Evolutionary conservation across 169 alveolate species (phyloP), one percentile per base, ranked within the genome.

Genomic region (Plasmodium malariae): DNA sequence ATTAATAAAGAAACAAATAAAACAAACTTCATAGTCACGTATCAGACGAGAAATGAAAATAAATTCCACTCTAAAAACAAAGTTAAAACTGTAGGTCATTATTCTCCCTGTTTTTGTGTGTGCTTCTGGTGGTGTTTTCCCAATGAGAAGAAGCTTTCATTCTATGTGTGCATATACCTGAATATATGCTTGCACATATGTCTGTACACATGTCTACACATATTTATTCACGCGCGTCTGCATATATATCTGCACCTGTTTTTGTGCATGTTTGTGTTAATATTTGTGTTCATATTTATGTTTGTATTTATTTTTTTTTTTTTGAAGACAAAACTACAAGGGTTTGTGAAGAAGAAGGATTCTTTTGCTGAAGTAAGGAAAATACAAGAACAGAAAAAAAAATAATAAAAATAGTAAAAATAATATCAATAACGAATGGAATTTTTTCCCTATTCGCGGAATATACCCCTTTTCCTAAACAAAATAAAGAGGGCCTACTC

Each of bases 291-390:
- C 28, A 1, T 24, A 28, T 9, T 40, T 55, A 17, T 48, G 17
- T 2, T 48, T 70, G 1, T 37, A 26, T 63, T 63, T 63, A n/a
- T 34, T 17, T 63, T 34, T 40, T 68, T 24, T 40, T 45, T 28
- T 14, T 63, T 78, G 45, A 36, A 78, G 90, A 63, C 83, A 37
- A 65, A 80, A 70, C 59, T 54, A 40, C 36, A 34, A 21, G 54
- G 71, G 24, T 17, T 45, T 4, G 49, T 43, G n/a, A 80, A 19
- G 45, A 60, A 34, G 49, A 67, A 78, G 26, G 69, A 45, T n/a
- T 11, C 57, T 26, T 78, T 62, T 12, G 78, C 60, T 24, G 76
- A 57, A 36, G 88, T 74, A 74, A 36, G n/a, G 14, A 2, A 26
- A 32, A 67, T 21, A 2, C 12, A 11, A 32, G 30, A 19, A 34